phyloP scores from a whole-genome alignment of 129 eudicot species.

The Artemisia argyi region DNA sequence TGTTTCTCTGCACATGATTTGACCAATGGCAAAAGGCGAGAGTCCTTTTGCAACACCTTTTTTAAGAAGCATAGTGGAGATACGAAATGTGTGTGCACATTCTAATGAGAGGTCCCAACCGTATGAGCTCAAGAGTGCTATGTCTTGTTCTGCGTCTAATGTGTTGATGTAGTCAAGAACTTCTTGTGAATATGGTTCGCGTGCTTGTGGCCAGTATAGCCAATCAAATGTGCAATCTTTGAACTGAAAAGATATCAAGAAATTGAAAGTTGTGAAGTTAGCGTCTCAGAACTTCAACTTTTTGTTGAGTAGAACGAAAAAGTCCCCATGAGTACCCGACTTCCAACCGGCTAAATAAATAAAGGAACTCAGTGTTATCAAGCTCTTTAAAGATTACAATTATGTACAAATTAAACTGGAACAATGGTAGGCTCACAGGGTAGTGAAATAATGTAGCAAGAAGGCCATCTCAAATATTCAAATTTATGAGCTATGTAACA shows the following conservation, averaged over 20 bases:
- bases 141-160: conserved; percentile 60
- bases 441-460: too few relatives aligned
- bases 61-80: conserved; percentile 71
- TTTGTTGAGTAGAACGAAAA: background rate
- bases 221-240: conserved; percentile 77
- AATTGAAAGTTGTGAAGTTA: background rate
- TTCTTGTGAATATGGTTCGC: conserved; percentile 49
- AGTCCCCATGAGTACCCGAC: background rate
- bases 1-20: conserved; percentile 69
- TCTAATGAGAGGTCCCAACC: conserved; percentile 61
- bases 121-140: conserved; percentile 46
- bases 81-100: conserved; percentile 48
- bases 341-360: background rate
- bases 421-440: background rate
- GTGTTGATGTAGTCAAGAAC: conserved; percentile 49
- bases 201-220: conserved; percentile 82
- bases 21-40: conserved; percentile 57
- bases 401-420: background rate
- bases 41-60: conserved; percentile 64
- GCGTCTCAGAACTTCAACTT: background rate
- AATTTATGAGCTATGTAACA: too few relatives aligned
- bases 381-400: background rate
- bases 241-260: conserved; percentile 38
- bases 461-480: too few relatives aligned
- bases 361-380: background rate